A percentile compares a stretch with the other conserved stretches of the same genome.
These are phyloP conservation scores for Allium sativum DNA, from an alignment of 106 monocot genomes.

Conservation along the genomic window DNA sequence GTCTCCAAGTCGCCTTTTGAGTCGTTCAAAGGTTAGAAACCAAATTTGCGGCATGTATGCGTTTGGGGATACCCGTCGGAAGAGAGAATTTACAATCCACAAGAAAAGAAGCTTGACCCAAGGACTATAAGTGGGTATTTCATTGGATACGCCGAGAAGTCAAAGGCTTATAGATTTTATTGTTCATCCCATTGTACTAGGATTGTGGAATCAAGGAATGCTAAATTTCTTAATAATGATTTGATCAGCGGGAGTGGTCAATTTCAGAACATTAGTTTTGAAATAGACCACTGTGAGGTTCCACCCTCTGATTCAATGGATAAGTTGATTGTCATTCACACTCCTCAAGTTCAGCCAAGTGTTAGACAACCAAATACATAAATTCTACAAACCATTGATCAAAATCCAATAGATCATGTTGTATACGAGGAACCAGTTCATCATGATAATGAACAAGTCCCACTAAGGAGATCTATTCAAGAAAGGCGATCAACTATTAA, in stretches of 20 bases:
- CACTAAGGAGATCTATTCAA: no score
- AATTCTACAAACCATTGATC: no score
- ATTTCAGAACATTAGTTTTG: no score
- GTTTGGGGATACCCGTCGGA: slow-evolving; percentile 6
- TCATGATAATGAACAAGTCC: no score
- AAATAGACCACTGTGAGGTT: no score
- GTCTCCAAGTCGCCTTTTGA: slow-evolving; percentile 13
- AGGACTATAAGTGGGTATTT: slow-evolving; percentile 6
- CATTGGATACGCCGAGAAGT: slow-evolving; percentile 1
- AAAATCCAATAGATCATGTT: no score
- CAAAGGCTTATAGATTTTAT: slow-evolving; percentile 6
- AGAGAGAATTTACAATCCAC: slow-evolving; percentile 3
- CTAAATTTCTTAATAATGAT: slow-evolving; percentile 5
- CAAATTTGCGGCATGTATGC: slow-evolving; percentile 2
- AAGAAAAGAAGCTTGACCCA: slow-evolving; percentile 2
- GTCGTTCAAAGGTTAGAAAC: slow-evolving; percentile 2
- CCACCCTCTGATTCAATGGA: no score
- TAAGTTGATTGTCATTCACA: no score
- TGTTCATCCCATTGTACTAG: not conserved
- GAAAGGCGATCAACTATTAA: no score
- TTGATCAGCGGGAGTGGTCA: not conserved
- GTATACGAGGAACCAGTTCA: no score
- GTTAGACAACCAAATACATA: no score
- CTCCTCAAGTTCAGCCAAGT: no score
- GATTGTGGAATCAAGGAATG: slow-evolving; percentile 1